Conservation (phyloP, 140 eudicot genomes). For the Bidens hawaiensis region DNA sequence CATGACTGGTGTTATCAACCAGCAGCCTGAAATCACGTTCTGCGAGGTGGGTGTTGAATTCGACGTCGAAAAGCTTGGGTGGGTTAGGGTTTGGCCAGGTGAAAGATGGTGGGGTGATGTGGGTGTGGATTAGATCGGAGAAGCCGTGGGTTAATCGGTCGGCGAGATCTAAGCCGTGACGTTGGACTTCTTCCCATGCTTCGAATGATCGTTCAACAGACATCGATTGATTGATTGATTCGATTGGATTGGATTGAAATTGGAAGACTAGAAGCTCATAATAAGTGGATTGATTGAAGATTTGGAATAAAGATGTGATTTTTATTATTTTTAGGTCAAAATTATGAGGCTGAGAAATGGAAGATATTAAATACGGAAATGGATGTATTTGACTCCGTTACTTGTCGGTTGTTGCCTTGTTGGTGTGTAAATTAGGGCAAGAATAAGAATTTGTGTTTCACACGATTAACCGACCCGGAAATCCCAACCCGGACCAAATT, state of each 20-base stretch:
- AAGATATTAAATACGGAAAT: too few relatives aligned
- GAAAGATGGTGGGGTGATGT: not conserved
- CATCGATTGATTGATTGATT: too few relatives aligned
- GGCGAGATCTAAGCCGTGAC: slow-evolving; percentile 53
- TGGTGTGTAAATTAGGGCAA: too few relatives aligned
- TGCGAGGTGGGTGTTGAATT: not conserved
- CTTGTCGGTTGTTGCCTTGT: too few relatives aligned
- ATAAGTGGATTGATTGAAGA: too few relatives aligned
- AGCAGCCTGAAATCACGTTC: not conserved
- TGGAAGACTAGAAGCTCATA: not conserved
- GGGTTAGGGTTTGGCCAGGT: not conserved
- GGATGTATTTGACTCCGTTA: too few relatives aligned
- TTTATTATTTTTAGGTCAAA: too few relatives aligned
- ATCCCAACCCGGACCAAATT: too few relatives aligned
- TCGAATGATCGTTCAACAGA: slow-evolving; percentile 48
- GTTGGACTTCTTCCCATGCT: slow-evolving; percentile 44
- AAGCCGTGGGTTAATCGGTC: slow-evolving; percentile 19
- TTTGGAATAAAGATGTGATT: too few relatives aligned
- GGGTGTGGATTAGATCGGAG: not conserved
- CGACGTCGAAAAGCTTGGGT: not conserved
- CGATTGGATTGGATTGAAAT: not conserved
- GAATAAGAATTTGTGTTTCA: too few relatives aligned
- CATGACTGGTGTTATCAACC: not conserved
- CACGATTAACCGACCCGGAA: too few relatives aligned
- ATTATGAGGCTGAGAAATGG: too few relatives aligned